Evolutionary conservation across 179 eudicot species (phyloP), one percentile per base, ranked within the genome.

Genomic region (Silene coronaria): DNA sequence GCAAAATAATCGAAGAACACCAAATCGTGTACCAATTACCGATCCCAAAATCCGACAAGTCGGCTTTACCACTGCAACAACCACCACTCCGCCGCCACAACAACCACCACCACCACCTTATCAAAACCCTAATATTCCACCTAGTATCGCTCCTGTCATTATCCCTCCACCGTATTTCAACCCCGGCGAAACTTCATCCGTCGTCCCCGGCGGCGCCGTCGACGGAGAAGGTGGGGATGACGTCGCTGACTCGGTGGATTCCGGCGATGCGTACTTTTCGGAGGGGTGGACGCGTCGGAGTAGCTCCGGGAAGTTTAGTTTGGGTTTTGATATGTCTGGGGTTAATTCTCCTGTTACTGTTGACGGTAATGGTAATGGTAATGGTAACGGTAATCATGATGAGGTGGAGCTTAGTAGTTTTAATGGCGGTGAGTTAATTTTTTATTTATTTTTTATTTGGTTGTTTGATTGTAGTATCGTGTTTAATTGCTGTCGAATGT

Each of bases 1-100:
- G 14, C 74, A 71, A 27, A 71, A 17, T 17, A 27, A 53, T 27
- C 48, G 72, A 45, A 45, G 27, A 45, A 2, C 80, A 16, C 45
- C 38, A 74, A 16, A 70, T 88, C 51, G 53, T 11, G n/a, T 34
- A 19, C 3, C 71, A 67, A 2, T 82, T 89, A 86, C 79, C 76
- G 89, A 90, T 82, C 98, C 98, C 0, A 90, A 78, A 74, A 85
- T 94, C 67, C 94, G 97, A 21, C 98, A 90, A 34, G 87, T 94
- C 12, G 98, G 98, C 10, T 94, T 94, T 85, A 84, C 84, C 83
- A 48, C 59, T 72, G 9, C 16, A 6, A 0, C 76, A 84, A 85
- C 85, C 83, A 51, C 67, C 76, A 16, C 16, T 8, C 3, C 76
- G 84, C 27, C 65, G 51, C 73, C 83, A 42, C 61, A 84, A 62